phyloP scores from a whole-genome alignment of 768 basidiomycete genomes.

The Suillus cothurnatus region DNA sequence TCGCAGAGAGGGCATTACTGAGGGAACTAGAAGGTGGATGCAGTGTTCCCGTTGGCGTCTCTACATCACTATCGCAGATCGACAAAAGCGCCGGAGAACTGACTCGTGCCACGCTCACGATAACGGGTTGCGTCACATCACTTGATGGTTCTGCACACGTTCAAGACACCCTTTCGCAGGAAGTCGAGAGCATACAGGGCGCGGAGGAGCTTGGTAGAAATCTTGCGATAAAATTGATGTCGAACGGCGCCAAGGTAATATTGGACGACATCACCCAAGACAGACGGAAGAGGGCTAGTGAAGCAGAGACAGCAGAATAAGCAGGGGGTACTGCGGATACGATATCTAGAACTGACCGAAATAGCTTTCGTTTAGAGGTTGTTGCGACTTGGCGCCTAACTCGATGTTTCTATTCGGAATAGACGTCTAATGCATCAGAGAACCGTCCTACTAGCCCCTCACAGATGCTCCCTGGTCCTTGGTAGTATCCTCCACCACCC shows the following conservation, averaged over 20 bases:
- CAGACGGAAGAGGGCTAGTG: constrained; percentile 49
- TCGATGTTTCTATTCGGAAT: too few relatives aligned
- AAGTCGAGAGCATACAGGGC: constrained; percentile 53
- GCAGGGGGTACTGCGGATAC: too few relatives aligned
- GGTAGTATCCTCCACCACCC: too few relatives aligned
- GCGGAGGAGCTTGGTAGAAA: constrained; percentile 69
- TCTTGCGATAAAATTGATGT: constrained; percentile 66
- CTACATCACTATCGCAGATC: constrained; percentile 46
- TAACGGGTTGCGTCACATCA: constrained; percentile 85
- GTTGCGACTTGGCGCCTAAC: too few relatives aligned
- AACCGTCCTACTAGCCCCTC: too few relatives aligned
- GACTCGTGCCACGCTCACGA: constrained; percentile 41
- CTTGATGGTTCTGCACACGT: constrained; percentile 76
- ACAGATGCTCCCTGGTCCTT: too few relatives aligned
- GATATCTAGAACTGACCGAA: too few relatives aligned
- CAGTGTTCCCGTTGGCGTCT: constrained; percentile 92
- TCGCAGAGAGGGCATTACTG: constrained; percentile 86
- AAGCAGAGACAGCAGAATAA: constrained; percentile 32
- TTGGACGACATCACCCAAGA: constrained; percentile 82
- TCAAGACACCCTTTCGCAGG: constrained; percentile 56
- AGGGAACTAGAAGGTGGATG: constrained; percentile 95
- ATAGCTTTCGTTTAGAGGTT: too few relatives aligned
- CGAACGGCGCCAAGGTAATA: constrained; percentile 74
- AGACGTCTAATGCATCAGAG: too few relatives aligned
- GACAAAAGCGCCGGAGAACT: constrained; percentile 32